Evolutionary conservation across 2,329 filamentous ascomycete species (phyloP).

Genomic region (Calonectria pteridis): DNA sequence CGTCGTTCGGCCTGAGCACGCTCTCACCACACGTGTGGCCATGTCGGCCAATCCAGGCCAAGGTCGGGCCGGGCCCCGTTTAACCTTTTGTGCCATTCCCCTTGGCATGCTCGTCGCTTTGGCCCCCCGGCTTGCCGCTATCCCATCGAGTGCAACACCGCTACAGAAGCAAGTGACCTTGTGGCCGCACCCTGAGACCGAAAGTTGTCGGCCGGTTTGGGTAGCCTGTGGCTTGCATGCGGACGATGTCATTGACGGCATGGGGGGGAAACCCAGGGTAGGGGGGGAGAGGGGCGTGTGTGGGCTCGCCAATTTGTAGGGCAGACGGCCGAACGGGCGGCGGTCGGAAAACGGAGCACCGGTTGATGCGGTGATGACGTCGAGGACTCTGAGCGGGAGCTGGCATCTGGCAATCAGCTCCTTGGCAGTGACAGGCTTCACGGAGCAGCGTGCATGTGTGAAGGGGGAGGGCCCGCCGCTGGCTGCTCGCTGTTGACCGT

Average conservation of each 20-base stretch:
- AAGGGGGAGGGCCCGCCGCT: not conserved
- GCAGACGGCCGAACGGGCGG: not conserved
- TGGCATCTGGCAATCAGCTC: not conserved
- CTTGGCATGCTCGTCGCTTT: not conserved
- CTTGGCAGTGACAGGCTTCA: not conserved
- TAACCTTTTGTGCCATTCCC: constrained; percentile 2
- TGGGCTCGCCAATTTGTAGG: not conserved
- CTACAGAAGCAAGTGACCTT: constrained; percentile 8
- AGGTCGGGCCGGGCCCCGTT: constrained; percentile 7
- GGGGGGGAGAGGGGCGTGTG: not conserved
- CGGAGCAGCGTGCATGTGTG: not conserved
- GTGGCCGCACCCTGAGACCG: not conserved
- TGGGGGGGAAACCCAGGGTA: not conserved
- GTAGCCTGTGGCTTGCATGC: constrained; percentile 21
- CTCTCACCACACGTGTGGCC: not conserved
- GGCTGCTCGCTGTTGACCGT: not conserved
- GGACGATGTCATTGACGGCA: constrained; percentile 36
- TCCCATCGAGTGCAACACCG: not conserved
- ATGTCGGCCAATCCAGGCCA: not conserved
- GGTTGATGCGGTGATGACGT: constrained; percentile 13
- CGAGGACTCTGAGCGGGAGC: not conserved
- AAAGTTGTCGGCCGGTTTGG: not conserved
- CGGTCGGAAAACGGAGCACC: not conserved
- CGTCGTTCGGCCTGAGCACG: not conserved
- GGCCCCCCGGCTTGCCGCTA: not conserved